A percentile compares a stretch with the other conserved stretches of the same genome.
Evolutionary conservation across 495 filamentous ascomycete species (phyloP).

Genomic region (Penicillium pancosmium): DNA sequence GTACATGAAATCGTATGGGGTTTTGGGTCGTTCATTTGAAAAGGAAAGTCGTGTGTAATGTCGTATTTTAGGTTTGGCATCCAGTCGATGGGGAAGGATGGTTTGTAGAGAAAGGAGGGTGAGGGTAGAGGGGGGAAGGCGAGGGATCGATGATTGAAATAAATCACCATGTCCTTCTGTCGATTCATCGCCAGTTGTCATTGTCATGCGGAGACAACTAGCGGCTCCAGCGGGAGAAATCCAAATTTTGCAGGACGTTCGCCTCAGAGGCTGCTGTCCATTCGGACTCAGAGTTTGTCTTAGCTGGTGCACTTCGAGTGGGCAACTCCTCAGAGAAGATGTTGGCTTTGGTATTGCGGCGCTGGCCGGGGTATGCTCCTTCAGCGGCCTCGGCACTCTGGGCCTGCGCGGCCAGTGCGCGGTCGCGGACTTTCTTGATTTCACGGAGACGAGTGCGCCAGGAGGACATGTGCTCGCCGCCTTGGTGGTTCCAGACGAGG

Average conservation of each 20-base stretch:
- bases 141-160: background rate
- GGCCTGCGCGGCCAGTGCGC: constrained; percentile 37
- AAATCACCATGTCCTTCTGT: too few relatives aligned
- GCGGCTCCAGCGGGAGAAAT: constrained; percentile 49
- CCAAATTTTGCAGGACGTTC: constrained; percentile 45
- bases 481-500: constrained; percentile 82
- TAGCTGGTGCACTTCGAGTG: constrained; percentile 26
- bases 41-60: background rate
- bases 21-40: constrained; percentile 15
- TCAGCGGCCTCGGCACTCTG: constrained; percentile 38
- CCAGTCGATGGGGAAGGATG: constrained; percentile 1
- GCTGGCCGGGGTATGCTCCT: constrained; percentile 42
- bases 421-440: constrained; percentile 79
- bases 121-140: background rate
- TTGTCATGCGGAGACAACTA: constrained; percentile 16
- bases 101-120: background rate
- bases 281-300: constrained; percentile 40
- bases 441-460: constrained; percentile 87
- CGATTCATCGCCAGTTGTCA: background rate
- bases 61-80: constrained; percentile 1
- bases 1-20: constrained; percentile 36
- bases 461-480: constrained; percentile 82
- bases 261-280: constrained; percentile 47
- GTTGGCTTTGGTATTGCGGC: constrained; percentile 50
- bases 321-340: constrained; percentile 48